These are phyloP conservation scores for Samsoniella hepiali DNA, from an alignment of 2,329 filamentous ascomycete species.

Conservation along the genomic window DNA sequence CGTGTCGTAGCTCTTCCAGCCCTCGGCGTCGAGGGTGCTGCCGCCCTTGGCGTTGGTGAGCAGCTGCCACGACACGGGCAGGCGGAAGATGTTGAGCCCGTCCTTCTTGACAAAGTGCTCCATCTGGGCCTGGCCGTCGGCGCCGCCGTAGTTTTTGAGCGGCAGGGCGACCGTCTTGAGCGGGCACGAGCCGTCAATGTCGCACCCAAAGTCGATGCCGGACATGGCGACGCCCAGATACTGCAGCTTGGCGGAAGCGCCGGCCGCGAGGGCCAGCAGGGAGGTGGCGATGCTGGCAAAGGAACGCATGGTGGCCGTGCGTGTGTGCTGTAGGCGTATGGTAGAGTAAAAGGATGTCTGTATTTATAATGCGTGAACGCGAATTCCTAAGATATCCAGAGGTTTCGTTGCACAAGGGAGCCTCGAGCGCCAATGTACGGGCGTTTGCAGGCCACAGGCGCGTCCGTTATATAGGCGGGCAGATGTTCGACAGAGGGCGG, in stretches of 20 bases:
- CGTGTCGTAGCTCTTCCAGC: constrained; percentile 51
- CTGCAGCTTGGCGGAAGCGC: constrained; percentile 15
- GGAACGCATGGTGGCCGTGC: constrained; percentile 16
- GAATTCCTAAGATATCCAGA: too few relatives aligned
- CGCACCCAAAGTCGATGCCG: constrained; percentile 48
- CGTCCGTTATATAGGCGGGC: too few relatives aligned
- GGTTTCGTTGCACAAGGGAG: too few relatives aligned
- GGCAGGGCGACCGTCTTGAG: constrained; percentile 35
- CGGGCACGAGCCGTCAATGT: constrained; percentile 43
- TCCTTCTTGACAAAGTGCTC: constrained; percentile 52
- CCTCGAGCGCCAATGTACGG: too few relatives aligned
- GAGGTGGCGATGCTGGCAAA: constrained; percentile 7
- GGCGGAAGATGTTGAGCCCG: constrained; percentile 52
- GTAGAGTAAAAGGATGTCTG: background rate
- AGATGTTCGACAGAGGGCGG: too few relatives aligned
- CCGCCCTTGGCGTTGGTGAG: constrained; percentile 52
- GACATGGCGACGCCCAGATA: constrained; percentile 41
- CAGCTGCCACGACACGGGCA: constrained; percentile 52
- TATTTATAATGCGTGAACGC: background rate
- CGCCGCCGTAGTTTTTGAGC: constrained; percentile 30
- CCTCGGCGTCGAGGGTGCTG: constrained; percentile 45
- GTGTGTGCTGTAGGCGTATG: background rate
- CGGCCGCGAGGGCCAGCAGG: constrained; percentile 18
- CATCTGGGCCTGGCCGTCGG: constrained; percentile 44
- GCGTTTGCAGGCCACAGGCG: too few relatives aligned